A percentile compares a stretch with the other conserved stretches of the same genome.
These are phyloP conservation scores for Globisporangium okanoganense DNA, from an alignment of 352 stramenopile species.

Conservation along the genomic window DNA sequence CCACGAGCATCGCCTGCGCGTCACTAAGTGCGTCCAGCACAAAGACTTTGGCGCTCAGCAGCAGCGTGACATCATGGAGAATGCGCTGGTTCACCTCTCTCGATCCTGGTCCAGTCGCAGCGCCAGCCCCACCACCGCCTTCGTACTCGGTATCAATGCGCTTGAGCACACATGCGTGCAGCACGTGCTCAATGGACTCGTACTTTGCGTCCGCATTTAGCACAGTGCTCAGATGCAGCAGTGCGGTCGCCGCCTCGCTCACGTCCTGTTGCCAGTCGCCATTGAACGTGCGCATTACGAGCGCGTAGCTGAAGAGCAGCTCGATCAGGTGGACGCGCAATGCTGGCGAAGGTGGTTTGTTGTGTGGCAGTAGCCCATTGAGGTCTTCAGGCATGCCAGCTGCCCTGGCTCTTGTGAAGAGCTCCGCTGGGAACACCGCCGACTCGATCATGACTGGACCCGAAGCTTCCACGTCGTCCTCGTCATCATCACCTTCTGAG, in stretches of 20 bases:
- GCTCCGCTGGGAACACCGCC: conserved; percentile 31
- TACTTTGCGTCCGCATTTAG: conserved; percentile 45
- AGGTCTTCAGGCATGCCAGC: conserved; percentile 34
- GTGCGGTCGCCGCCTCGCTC: conserved; percentile 33
- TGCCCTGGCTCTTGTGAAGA: conserved; percentile 44
- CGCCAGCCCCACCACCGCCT: not conserved
- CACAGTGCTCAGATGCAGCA: conserved; percentile 50
- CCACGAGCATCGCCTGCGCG: conserved; percentile 34
- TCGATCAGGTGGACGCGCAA: conserved; percentile 65
- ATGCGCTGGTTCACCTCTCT: conserved; percentile 25
- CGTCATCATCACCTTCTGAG: conserved; percentile 6
- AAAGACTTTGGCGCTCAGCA: conserved; percentile 46
- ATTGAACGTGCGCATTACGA: conserved; percentile 74
- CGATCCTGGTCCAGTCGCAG: not conserved
- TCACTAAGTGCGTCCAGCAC: conserved; percentile 65
- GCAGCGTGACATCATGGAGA: conserved; percentile 36
- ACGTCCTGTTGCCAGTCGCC: conserved; percentile 67
- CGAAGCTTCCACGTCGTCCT: conserved; percentile 9
- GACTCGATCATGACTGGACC: conserved; percentile 27
- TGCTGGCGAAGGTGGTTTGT: conserved; percentile 28
- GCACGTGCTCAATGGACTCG: conserved; percentile 41
- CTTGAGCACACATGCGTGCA: conserved; percentile 34
- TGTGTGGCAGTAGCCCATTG: conserved; percentile 24
- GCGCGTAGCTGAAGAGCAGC: conserved; percentile 61
- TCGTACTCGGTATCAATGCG: conserved; percentile 15